Percentiles rank a stretch among this genome's conserved stretches.
phyloP scores from a whole-genome alignment of 495 filamentous ascomycete species.

The Lophium mytilinum region DNA sequence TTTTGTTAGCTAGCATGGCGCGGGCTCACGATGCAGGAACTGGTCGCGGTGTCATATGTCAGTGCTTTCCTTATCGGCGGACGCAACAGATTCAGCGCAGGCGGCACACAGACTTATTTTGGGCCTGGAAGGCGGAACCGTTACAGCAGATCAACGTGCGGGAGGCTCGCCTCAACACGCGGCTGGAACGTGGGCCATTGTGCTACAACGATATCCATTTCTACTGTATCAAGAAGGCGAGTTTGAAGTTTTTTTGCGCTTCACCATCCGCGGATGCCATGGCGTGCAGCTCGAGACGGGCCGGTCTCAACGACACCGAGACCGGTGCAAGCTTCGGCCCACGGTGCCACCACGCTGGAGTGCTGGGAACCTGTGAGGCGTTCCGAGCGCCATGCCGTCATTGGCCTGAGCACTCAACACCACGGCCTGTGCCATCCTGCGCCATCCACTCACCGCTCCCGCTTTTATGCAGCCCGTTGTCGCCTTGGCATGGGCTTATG shows the following conservation, averaged over 20 bases:
- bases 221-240: no score
- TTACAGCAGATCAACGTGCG: not conserved
- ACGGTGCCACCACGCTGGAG: no score
- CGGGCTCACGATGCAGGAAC: not conserved
- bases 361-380: not conserved
- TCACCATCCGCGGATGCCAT: no score
- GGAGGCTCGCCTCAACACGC: no score
- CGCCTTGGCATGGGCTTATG: not conserved
- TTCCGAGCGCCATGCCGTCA: not conserved
- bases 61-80: slow-evolving; percentile 1
- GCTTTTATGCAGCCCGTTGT: no score
- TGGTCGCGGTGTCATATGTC: not conserved
- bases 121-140: not conserved
- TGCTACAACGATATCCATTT: no score
- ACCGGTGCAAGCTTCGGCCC: no score
- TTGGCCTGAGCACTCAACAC: not conserved
- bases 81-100: not conserved
- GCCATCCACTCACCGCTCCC: no score
- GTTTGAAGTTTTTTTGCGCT: no score
- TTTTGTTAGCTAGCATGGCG: not conserved
- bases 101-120: not conserved
- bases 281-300: no score
- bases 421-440: not conserved
- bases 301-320: no score
- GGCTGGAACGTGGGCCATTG: no score